Evolutionary conservation across 495 filamentous ascomycete species (phyloP), one percentile per base, ranked within the genome.

Genomic region (Aspergillus wentii): DNA sequence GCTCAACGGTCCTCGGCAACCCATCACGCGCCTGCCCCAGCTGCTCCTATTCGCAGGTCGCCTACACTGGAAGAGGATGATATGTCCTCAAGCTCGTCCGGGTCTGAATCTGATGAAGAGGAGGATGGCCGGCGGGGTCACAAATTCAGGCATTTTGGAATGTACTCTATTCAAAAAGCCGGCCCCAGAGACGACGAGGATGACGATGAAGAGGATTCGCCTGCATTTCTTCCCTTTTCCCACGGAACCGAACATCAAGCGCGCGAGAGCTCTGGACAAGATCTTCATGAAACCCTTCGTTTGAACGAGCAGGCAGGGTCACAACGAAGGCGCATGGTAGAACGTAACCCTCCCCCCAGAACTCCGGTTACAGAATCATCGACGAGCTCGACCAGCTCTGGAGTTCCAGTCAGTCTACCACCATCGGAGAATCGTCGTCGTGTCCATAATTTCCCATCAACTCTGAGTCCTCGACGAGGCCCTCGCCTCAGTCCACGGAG

Each of bases 151-250:
- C 62, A 57, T 5, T 66, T 68, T 30, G 65, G 64, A 5, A 60
- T 61, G 38, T 62, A 60, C 27, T 71, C 67, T 1, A 61, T 47
- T 1, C 62, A 68, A 21, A 55, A 50, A 10, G 47, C 54, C 0
- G 51, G 62, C 8, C 34, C 66, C 1, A 46, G 56, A 7, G 65
- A 66, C 33, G 61, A 66, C 8, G 61, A 70, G 5, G 61, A 69
- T 22, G 68, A 73, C 7, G 71, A 74, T 7, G 74, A 76, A 8
- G 74, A 76, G 26, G 74, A 78, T 20, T 58, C 68, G 0, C 85
- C 85, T 1, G 80, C 85, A 1, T 94, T 91, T 50, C 71, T 92
- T 2, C 88, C 89, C 1, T 78, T 86, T 46, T 51, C 40, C 25
- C 62, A 45, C 21, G 59, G 52, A 14, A 48, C 33, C 21, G 61